Conservation (phyloP, 225 moss, liverwort and hornwort species). For the Polytrichum formosum region DNA sequence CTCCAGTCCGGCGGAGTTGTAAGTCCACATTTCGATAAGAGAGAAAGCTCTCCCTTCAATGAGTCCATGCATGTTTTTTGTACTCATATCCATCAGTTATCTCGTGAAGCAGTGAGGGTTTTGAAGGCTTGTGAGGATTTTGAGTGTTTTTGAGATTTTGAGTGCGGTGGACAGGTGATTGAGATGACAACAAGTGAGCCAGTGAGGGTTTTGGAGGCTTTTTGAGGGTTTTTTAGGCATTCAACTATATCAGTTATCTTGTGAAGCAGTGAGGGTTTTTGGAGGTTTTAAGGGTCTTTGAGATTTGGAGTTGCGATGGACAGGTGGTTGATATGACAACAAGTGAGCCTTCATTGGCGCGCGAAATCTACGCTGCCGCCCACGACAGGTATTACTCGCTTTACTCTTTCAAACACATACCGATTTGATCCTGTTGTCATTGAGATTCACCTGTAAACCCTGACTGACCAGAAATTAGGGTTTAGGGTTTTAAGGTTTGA, state of each 20-base stretch:
- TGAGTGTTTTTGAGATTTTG: not conserved
- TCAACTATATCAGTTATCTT: too few relatives aligned
- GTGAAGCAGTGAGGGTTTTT: too few relatives aligned
- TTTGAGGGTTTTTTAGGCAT: too few relatives aligned
- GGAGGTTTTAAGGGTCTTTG: too few relatives aligned
- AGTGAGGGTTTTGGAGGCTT: too few relatives aligned
- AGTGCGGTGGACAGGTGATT: too few relatives aligned
- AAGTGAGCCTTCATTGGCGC: conserved; percentile 89
- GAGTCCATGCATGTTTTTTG: too few relatives aligned
- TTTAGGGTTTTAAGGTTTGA: not conserved
- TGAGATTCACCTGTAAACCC: not conserved
- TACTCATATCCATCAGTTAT: too few relatives aligned
- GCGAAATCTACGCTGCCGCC: conserved; percentile 69
- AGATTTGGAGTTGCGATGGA: too few relatives aligned
- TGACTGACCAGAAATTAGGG: not conserved
- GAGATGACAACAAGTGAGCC: too few relatives aligned
- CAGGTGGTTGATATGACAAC: conserved; percentile 99
- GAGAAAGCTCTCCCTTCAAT: not conserved
- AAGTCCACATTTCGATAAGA: conserved; percentile 23
- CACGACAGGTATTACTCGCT: conserved; percentile 47
- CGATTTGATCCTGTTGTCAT: not conserved
- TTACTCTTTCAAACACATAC: not conserved
- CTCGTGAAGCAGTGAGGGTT: too few relatives aligned
- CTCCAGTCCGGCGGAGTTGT: conserved; percentile 90
- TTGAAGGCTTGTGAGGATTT: too few relatives aligned